These are phyloP conservation scores for Phytophthora vignae DNA, from an alignment of 352 stramenopile genomes.

Conservation along the genomic window DNA sequence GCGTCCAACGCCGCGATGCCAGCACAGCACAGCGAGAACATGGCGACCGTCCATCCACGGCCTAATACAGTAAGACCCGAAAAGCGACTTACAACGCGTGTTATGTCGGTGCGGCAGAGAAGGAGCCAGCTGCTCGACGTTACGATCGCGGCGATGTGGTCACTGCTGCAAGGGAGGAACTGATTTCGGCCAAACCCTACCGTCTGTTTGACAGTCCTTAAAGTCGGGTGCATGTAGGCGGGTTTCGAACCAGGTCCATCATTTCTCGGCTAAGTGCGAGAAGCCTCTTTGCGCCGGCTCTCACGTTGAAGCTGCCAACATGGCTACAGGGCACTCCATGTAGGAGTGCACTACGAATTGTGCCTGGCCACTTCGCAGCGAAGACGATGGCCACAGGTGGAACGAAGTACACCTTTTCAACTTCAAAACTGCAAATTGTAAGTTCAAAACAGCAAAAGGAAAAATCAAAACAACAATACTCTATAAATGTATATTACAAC, in stretches of 20 bases:
- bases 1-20: neutral
- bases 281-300: constrained; percentile 1
- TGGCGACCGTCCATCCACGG: neutral
- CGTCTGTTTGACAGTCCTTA: constrained; percentile 5
- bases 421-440: too few relatives aligned
- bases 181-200: neutral
- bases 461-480: too few relatives aligned
- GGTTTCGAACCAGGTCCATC: neutral
- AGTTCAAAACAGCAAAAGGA: too few relatives aligned
- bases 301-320: constrained; percentile 13
- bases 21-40: neutral
- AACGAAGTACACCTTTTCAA: too few relatives aligned
- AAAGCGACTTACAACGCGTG: constrained; percentile 1
- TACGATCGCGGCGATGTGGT: constrained; percentile 9
- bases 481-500: too few relatives aligned
- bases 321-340: constrained; percentile 9
- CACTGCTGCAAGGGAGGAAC: constrained; percentile 13
- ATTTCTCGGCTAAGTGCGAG: neutral
- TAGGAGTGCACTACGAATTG: too few relatives aligned
- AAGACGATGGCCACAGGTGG: too few relatives aligned
- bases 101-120: constrained; percentile 4
- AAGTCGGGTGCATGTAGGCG: constrained; percentile 18
- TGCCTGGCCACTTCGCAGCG: too few relatives aligned
- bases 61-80: neutral
- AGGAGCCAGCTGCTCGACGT: constrained; percentile 11